Conservation (phyloP, 2,329 filamentous ascomycete genomes). For the Diaporthe sp. region DNA sequence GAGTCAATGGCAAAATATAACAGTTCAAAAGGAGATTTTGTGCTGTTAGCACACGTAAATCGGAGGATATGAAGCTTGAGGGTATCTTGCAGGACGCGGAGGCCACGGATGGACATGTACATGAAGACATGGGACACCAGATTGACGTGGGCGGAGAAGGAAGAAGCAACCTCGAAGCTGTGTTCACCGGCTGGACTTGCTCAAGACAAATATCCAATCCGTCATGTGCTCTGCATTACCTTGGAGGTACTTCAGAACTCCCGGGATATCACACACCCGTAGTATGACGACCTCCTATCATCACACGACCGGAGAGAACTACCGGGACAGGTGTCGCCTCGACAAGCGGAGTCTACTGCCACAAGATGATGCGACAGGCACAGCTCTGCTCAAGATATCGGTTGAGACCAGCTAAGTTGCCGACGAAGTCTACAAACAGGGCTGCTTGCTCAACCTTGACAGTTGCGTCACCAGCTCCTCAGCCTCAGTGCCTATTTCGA, state of each 20-base stretch:
- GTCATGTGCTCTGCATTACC: neutral
- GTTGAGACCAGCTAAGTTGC: neutral
- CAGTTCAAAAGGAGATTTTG: too few species aligned
- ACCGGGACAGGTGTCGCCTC: too few species aligned
- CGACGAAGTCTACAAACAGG: neutral
- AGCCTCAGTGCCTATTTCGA: constrained; percentile 13
- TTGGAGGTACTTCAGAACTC: neutral
- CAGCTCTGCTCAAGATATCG: neutral
- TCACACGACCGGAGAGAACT: neutral
- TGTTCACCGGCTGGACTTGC: neutral
- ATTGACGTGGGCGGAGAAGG: neutral
- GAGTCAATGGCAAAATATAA: neutral
- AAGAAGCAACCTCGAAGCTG: constrained; percentile 4
- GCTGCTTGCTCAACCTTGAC: neutral
- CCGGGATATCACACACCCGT: neutral
- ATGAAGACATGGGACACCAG: neutral
- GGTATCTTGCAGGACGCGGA: neutral
- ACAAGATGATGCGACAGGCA: neutral
- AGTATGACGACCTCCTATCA: neutral
- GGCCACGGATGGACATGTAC: neutral
- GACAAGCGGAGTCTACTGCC: too few species aligned
- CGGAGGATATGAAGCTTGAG: too few species aligned
- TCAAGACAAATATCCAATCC: neutral
- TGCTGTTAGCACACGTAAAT: neutral
- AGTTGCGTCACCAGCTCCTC: neutral